Conservation (phyloP, 768 basidiomycete genomes). For the Auricularia auricula-judae region DNA sequence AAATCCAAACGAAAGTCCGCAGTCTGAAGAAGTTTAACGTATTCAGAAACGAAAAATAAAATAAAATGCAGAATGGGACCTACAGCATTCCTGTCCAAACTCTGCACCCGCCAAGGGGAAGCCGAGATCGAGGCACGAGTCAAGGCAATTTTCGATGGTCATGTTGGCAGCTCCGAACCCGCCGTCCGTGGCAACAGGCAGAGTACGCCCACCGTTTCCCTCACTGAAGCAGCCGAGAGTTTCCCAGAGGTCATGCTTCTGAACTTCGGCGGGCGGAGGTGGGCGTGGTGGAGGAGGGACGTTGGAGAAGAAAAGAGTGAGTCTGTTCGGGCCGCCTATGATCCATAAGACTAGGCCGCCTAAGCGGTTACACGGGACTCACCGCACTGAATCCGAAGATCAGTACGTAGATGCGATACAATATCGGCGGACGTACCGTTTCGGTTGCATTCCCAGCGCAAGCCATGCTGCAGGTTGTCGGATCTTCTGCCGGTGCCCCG, state of each 20-base stretch:
- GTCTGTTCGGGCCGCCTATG: slow-evolving; percentile 49
- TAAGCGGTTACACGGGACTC: neutral
- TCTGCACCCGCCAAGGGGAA: slow-evolving; percentile 29
- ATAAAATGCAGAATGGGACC: slow-evolving; percentile 10
- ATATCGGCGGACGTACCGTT: neutral
- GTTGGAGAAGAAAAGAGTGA: slow-evolving; percentile 54
- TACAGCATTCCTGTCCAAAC: slow-evolving; percentile 44
- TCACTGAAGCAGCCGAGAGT: slow-evolving; percentile 55
- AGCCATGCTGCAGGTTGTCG: slow-evolving; percentile 45
- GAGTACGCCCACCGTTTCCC: slow-evolving; percentile 20
- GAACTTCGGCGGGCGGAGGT: slow-evolving; percentile 32
- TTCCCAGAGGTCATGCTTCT: slow-evolving; percentile 50
- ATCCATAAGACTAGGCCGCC: slow-evolving; percentile 6
- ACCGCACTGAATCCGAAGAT: neutral
- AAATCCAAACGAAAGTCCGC: slow-evolving; percentile 35
- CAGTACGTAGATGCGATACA: neutral
- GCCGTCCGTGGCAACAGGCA: slow-evolving; percentile 20
- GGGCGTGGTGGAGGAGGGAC: slow-evolving; percentile 44
- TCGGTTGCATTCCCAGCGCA: slow-evolving; percentile 51
- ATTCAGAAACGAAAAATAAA: neutral
- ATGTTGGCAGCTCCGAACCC: slow-evolving; percentile 29
- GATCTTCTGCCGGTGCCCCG: slow-evolving; percentile 29
- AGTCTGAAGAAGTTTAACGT: slow-evolving; percentile 27
- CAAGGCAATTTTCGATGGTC: slow-evolving; percentile 47
- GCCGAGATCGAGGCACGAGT: slow-evolving; percentile 47